phyloP scores from a whole-genome alignment of 1,284 basidiomycete genomes.

The Macrocystidia cucumis region DNA sequence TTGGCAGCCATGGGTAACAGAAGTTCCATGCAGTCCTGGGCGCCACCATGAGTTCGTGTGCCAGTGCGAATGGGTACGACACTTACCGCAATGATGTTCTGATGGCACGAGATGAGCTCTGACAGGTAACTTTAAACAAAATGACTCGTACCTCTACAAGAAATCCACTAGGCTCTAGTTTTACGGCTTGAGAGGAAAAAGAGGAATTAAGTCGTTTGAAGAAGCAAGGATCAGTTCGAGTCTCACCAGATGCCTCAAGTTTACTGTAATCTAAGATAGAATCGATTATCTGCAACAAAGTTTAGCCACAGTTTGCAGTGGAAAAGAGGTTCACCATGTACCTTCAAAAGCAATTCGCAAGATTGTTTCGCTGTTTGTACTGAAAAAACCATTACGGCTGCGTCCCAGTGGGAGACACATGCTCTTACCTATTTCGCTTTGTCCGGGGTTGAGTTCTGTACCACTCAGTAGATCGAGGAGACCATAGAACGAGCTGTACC shows the following conservation, averaged over 20 bases:
- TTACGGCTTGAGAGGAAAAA: slow-evolving; percentile 39
- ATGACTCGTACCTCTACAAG: slow-evolving; percentile 41
- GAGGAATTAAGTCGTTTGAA: slow-evolving; percentile 1
- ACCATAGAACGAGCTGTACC: slow-evolving; percentile 59
- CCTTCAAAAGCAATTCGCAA: slow-evolving; percentile 62
- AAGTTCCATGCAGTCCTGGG: slow-evolving; percentile 65
- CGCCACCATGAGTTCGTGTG: slow-evolving; percentile 3
- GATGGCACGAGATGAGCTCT: slow-evolving; percentile 1
- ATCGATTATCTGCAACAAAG: slow-evolving; percentile 51
- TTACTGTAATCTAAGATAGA: slow-evolving; percentile 71
- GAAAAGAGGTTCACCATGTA: slow-evolving; percentile 14
- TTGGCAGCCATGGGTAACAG: slow-evolving; percentile 64
- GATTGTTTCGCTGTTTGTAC: slow-evolving; percentile 71
- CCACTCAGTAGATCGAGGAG: slow-evolving; percentile 60
- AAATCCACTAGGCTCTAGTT: slow-evolving; percentile 59
- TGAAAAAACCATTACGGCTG: slow-evolving; percentile 15
- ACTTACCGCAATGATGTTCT: slow-evolving; percentile 58
- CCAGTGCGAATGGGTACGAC: not conserved
- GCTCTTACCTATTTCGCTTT: slow-evolving; percentile 54
- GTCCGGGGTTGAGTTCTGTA: slow-evolving; percentile 56
- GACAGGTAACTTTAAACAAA: not conserved
- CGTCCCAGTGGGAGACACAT: not conserved
- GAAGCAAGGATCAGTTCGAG: slow-evolving; percentile 1
- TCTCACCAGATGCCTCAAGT: slow-evolving; percentile 61
- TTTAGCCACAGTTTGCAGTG: not conserved